phyloP scores from a whole-genome alignment of 2,329 filamentous ascomycete species.

The Elsinoe arachidis region DNA sequence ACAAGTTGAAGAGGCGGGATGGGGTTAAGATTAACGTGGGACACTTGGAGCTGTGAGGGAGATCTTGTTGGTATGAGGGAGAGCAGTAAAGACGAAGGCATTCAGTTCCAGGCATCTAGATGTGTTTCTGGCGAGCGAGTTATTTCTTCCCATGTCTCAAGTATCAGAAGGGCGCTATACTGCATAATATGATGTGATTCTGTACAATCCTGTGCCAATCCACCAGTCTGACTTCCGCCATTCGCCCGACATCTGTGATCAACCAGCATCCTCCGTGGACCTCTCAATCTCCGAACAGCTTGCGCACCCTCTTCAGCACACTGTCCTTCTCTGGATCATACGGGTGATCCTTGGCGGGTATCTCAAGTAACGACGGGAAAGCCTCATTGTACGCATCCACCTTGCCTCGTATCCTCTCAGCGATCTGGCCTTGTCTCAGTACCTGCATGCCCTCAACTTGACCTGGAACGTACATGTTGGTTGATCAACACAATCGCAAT shows the following conservation, averaged over 20 bases:
- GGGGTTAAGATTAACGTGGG: slow-evolving; percentile 3
- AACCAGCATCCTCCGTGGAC: neutral
- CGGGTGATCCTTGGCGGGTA: slow-evolving; percentile 96
- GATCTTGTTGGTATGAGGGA: neutral
- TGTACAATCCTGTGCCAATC: neutral
- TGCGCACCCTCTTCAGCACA: slow-evolving; percentile 77
- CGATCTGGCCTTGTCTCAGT: slow-evolving; percentile 52
- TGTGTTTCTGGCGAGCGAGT: slow-evolving; percentile 1
- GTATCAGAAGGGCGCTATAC: slow-evolving; percentile 7
- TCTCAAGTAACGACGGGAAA: slow-evolving; percentile 93
- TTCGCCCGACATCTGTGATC: too few species aligned
- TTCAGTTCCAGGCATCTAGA: slow-evolving; percentile 3
- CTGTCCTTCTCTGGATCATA: slow-evolving; percentile 99
- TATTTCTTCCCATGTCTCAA: slow-evolving; percentile 1
- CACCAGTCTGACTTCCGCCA: too few species aligned
- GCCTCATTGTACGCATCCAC: slow-evolving; percentile 89
- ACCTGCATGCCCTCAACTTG: neutral
- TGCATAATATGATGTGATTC: neutral
- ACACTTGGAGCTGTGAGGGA: neutral
- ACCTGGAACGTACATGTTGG: slow-evolving; percentile 65
- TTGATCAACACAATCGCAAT: slow-evolving; percentile 96
- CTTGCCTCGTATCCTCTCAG: slow-evolving; percentile 82
- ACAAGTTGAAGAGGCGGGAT: neutral
- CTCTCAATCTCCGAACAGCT: slow-evolving; percentile 58
- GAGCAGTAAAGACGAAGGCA: neutral